Conservation (phyloP, 129 eudicot genomes). For the Lonicera japonica region DNA sequence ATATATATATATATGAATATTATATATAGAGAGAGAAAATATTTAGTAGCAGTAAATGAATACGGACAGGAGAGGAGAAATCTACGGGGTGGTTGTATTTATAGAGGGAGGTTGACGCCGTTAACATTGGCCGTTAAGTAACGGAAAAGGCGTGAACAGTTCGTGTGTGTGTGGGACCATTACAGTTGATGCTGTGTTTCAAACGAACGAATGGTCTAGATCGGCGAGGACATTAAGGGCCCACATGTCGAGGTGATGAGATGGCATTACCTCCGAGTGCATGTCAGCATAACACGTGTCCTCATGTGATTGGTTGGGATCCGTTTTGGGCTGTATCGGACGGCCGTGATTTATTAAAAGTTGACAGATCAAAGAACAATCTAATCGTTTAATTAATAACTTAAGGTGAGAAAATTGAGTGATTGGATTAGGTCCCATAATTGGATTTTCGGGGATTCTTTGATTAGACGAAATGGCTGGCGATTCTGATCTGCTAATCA, state of each 20-base stretch:
- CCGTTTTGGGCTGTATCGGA: constrained; percentile 1
- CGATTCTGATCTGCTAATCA: too few relatives aligned
- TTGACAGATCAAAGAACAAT: not conserved
- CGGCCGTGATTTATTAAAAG: not conserved
- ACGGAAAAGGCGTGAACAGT: constrained; percentile 25
- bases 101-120: constrained; percentile 18
- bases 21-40: constrained; percentile 9
- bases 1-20: constrained; percentile 13
- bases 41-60: constrained; percentile 21
- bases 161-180: too few relatives aligned
- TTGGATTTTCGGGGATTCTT: too few relatives aligned
- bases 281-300: constrained; percentile 15
- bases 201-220: not conserved
- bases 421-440: too few relatives aligned
- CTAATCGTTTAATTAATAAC: not conserved
- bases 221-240: constrained; percentile 24
- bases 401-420: too few relatives aligned
- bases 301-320: not conserved
- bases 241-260: constrained; percentile 24
- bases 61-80: constrained; percentile 37
- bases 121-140: constrained; percentile 11
- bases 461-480: too few relatives aligned
- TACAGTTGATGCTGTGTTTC: not conserved
- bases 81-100: constrained; percentile 28
- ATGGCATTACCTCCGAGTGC: not conserved